A percentile compares a stretch with the other conserved stretches of the same genome.
Conservation (phyloP, 371 early-diverging fungal genomes). For the Umbelopsis sp. region DNA sequence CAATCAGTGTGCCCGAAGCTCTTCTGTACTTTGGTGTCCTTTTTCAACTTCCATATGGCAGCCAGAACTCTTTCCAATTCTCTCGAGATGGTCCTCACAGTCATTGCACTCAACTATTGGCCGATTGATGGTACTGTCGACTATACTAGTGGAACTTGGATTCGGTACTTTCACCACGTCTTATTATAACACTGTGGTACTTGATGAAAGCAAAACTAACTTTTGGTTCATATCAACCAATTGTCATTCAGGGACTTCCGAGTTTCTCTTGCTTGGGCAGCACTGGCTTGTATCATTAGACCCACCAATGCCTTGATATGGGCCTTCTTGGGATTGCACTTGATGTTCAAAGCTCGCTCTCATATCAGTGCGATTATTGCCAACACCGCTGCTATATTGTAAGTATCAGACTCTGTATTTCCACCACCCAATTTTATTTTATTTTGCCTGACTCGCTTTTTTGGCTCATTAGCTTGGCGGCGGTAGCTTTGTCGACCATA, state of each 20-base stretch:
- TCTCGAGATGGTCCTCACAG: slow-evolving; percentile 68
- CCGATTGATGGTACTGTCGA: slow-evolving; percentile 44
- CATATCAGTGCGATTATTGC: slow-evolving; percentile 24
- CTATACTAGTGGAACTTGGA: background rate
- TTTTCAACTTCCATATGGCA: slow-evolving; percentile 81
- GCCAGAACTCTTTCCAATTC: slow-evolving; percentile 78
- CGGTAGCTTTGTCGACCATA: slow-evolving; percentile 47
- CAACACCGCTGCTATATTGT: slow-evolving; percentile 41
- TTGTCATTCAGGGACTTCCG: slow-evolving; percentile 35
- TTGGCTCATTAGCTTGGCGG: slow-evolving; percentile 28
- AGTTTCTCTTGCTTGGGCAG: slow-evolving; percentile 67
- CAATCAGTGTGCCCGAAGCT: slow-evolving; percentile 50
- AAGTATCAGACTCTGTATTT: slow-evolving; percentile 17
- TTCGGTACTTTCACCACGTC: background rate
- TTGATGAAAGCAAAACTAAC: background rate
- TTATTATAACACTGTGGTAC: too few relatives aligned
- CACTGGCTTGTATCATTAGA: slow-evolving; percentile 77
- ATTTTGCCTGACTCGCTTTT: background rate
- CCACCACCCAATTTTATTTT: background rate
- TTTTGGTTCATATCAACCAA: background rate
- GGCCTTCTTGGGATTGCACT: slow-evolving; percentile 68
- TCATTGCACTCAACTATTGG: slow-evolving; percentile 77
- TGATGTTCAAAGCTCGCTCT: slow-evolving; percentile 38
- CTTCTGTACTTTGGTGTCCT: slow-evolving; percentile 72
- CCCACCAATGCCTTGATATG: slow-evolving; percentile 88